Evolutionary conservation across 202 grass and related monocot species (phyloP).

Genomic region (Setaria viridis): DNA sequence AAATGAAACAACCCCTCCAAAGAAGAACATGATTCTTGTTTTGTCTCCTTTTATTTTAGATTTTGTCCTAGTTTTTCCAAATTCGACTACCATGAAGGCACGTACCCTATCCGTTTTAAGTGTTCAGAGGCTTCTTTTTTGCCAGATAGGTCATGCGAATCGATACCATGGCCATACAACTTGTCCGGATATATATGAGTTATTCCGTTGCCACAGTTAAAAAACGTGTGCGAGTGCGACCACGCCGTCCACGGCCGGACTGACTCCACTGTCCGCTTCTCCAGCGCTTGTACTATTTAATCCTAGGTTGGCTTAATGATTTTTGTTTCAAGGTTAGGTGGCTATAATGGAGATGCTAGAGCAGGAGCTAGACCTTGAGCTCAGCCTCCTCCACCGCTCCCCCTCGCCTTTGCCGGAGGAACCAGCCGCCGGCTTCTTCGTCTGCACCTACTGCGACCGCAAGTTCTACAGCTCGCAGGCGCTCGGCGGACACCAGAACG

Average conservation of each 20-base stretch:
- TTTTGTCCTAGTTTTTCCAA: not conserved
- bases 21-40: no score
- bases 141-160: not conserved
- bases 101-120: not conserved
- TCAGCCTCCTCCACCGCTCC: conserved; percentile 22
- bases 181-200: not conserved
- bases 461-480: conserved; percentile 78
- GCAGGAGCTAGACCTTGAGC: conserved; percentile 43
- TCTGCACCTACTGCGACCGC: conserved; percentile 64
- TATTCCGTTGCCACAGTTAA: not conserved
- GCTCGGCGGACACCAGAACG: conserved; percentile 67
- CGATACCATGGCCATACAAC: not conserved
- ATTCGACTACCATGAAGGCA: not conserved
- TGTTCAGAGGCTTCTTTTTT: not conserved
- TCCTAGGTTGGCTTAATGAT: conserved; percentile 15
- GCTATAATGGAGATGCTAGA: conserved; percentile 30
- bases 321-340: not conserved
- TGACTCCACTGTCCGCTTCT: not conserved
- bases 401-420: not conserved
- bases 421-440: conserved; percentile 42
- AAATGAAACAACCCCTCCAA: not conserved
- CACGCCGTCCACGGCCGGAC: not conserved
- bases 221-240: not conserved
- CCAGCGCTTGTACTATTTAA: conserved; percentile 21
- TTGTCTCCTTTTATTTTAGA: no score